phyloP scores from a whole-genome alignment of 345 rosid genomes.

The Luvunga scandens region DNA sequence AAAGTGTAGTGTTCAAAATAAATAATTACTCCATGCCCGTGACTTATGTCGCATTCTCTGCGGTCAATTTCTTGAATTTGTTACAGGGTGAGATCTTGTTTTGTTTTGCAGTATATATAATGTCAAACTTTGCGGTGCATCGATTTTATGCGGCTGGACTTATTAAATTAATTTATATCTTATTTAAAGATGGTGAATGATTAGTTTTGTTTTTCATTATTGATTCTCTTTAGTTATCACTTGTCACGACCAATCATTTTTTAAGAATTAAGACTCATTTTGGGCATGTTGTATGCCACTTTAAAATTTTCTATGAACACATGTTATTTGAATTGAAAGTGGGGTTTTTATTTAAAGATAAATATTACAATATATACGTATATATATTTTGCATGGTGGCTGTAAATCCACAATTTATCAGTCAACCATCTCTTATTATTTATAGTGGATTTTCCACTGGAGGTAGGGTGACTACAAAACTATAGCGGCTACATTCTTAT shows the following conservation, averaged over 20 bases:
- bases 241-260: background rate
- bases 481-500: no score
- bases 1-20: background rate
- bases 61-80: background rate
- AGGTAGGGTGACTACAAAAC: no score
- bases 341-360: background rate
- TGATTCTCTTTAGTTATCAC: background rate
- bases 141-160: background rate
- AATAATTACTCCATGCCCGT: background rate
- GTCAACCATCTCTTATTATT: no score
- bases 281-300: background rate
- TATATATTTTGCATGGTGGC: no score
- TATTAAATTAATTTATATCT: background rate
- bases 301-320: background rate
- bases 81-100: background rate
- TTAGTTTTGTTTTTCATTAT: no score
- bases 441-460: no score
- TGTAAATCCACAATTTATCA: no score
- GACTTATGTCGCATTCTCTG: background rate
- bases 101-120: background rate
- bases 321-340: background rate
- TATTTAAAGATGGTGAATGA: background rate
- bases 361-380: no score
- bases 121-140: background rate
- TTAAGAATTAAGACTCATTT: background rate